phyloP scores from a whole-genome alignment of 2,329 filamentous ascomycete species.

The Fusarium subtropicale region DNA sequence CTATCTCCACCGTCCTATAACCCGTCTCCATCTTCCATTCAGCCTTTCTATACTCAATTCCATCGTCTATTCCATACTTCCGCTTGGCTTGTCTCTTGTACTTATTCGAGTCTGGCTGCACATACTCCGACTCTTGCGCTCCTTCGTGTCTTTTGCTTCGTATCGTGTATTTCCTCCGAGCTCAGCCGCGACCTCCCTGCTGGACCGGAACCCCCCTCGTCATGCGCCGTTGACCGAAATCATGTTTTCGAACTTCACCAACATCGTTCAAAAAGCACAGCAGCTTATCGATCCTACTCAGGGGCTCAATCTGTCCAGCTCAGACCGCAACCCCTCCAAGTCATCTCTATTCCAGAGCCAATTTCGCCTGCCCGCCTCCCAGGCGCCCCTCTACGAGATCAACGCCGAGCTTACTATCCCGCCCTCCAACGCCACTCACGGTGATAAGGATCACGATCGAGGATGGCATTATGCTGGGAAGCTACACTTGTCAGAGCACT shows the following conservation, averaged over 20 bases:
- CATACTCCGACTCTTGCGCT: background rate
- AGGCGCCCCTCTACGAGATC: slow-evolving; percentile 96
- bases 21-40: slow-evolving; percentile 26
- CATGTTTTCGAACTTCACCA: slow-evolving; percentile 74
- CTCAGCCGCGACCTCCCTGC: slow-evolving; percentile 31
- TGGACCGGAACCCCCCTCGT: slow-evolving; percentile 44
- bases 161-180: background rate
- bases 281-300: slow-evolving; percentile 92
- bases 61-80: slow-evolving; percentile 11
- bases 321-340: slow-evolving; percentile 88
- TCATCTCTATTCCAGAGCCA: slow-evolving; percentile 93
- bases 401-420: slow-evolving; percentile 93
- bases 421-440: slow-evolving; percentile 74
- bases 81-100: slow-evolving; percentile 8
- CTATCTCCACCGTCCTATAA: slow-evolving; percentile 33
- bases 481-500: slow-evolving; percentile 93
- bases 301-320: slow-evolving; percentile 76
- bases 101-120: background rate
- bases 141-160: slow-evolving; percentile 1
- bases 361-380: slow-evolving; percentile 92
- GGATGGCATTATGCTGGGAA: slow-evolving; percentile 93
- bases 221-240: slow-evolving; percentile 57
- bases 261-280: slow-evolving; percentile 94
- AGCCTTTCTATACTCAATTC: slow-evolving; percentile 26
- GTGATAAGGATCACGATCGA: slow-evolving; percentile 76